Evolutionary conservation across 2,329 filamentous ascomycete species (phyloP).

Genomic region (Colletotrichum noveboracense): DNA sequence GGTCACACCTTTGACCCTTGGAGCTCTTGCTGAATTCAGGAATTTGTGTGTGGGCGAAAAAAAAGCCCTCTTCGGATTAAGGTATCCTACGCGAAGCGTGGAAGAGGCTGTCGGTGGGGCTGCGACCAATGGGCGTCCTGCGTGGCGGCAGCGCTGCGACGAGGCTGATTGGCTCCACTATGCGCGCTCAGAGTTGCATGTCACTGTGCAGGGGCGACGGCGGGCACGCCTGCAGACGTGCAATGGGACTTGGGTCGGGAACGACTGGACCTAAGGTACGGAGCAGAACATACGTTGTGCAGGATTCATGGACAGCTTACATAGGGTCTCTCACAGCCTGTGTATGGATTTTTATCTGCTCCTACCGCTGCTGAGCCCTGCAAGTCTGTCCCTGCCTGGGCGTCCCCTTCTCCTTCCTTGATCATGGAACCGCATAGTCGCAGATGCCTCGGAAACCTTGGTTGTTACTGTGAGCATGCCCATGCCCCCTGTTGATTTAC

Average conservation of each 20-base stretch:
- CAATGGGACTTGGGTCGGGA: not conserved
- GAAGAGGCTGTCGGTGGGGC: conserved; percentile 1
- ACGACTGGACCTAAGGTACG: not conserved
- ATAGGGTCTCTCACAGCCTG: not conserved
- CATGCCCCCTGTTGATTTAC: not conserved
- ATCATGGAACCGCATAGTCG: not conserved
- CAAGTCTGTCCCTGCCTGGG: not conserved
- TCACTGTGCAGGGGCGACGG: not conserved
- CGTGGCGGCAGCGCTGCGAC: not conserved
- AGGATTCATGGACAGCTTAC: not conserved
- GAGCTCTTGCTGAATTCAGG: conserved; percentile 36
- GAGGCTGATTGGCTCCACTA: conserved; percentile 1
- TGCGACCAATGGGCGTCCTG: not conserved
- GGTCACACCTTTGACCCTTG: conserved; percentile 23
- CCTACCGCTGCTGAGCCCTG: not conserved
- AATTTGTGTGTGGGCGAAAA: conserved; percentile 58
- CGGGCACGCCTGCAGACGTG: not conserved
- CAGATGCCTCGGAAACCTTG: not conserved
- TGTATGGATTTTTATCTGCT: not conserved
- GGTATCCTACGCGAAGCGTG: not conserved
- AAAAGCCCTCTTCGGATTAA: conserved; percentile 27
- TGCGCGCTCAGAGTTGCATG: not conserved
- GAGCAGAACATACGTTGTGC: not conserved
- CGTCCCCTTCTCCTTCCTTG: not conserved
- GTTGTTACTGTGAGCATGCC: not conserved